Percentiles rank a stretch among this genome's conserved stretches.
Evolutionary conservation across 2,329 filamentous ascomycete genomes (phyloP).

Genomic region (Exophiala calicioides): DNA sequence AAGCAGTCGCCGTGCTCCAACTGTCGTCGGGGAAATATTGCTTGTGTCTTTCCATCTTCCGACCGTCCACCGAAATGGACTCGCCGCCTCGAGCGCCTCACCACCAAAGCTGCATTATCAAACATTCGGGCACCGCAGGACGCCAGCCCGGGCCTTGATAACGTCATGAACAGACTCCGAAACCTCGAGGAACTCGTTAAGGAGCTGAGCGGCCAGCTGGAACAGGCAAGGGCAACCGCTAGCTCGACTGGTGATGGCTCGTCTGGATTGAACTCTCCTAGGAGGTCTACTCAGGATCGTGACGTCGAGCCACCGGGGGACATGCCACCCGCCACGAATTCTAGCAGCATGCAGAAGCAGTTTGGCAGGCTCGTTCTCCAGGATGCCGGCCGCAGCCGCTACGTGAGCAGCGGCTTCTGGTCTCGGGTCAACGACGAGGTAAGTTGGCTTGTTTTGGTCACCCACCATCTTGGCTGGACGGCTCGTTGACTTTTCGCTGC

Average conservation of each 20-base stretch:
- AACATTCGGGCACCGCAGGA: conserved; percentile 22
- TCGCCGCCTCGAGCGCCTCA: conserved; percentile 50
- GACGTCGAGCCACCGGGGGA: conserved; percentile 22
- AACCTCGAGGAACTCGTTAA: conserved; percentile 56
- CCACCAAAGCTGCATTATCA: conserved; percentile 32
- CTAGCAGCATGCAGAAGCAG: conserved; percentile 39
- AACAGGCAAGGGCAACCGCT: conserved; percentile 41
- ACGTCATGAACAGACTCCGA: conserved; percentile 53
- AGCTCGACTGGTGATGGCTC: conserved; percentile 33
- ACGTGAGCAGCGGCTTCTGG: conserved; percentile 64
- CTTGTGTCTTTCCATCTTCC: conserved; percentile 62
- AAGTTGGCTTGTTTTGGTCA: conserved; percentile 20
- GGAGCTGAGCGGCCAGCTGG: conserved; percentile 51
- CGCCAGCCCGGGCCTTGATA: conserved; percentile 35
- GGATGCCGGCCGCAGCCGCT: conserved; percentile 57
- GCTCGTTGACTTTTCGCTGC: conserved; percentile 25
- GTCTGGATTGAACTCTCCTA: conserved; percentile 35
- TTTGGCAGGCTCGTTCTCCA: conserved; percentile 61
- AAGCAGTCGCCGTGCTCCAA: conserved; percentile 49
- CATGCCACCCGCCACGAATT: conserved; percentile 9
- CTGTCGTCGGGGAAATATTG: conserved; percentile 52
- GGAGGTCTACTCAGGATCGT: conserved; percentile 23
- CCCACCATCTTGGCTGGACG: conserved; percentile 5
- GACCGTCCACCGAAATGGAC: conserved; percentile 62
- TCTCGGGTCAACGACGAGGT: conserved; percentile 63